Conservation (phyloP, 176 grass and related monocot genomes). For the Typha latifolia region DNA sequence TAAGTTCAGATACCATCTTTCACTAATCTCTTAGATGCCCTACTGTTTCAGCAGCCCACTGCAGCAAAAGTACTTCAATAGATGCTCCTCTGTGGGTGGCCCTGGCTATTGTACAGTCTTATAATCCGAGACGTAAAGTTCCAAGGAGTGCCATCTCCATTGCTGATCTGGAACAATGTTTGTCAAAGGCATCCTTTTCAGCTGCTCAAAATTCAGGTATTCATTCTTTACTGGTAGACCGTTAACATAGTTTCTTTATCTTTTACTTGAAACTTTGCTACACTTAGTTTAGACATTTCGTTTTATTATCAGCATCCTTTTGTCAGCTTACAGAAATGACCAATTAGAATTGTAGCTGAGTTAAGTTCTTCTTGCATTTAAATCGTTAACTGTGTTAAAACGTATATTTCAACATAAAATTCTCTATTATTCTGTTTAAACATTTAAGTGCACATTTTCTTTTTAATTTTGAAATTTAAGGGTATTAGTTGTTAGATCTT, state of each 20-base stretch:
- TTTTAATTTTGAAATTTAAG: no score
- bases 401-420: no score
- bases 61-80: not conserved
- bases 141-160: slow-evolving; percentile 76
- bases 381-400: no score
- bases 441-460: no score
- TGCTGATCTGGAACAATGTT: slow-evolving; percentile 62
- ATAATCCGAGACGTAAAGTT: slow-evolving; percentile 80
- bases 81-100: slow-evolving; percentile 53
- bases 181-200: slow-evolving; percentile 74
- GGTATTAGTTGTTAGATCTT: no score
- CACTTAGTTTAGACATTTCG: no score
- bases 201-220: slow-evolving; percentile 68
- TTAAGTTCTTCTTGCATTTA: no score
- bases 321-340: no score
- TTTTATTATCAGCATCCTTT: no score
- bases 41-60: not conserved
- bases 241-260: not conserved
- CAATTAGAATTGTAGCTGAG: no score
- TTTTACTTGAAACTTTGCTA: not conserved
- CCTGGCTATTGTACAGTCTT: slow-evolving; percentile 77
- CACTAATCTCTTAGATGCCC: not conserved
- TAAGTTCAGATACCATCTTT: not conserved
- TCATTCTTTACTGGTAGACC: not conserved
- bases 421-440: no score